Base-by-base conservation (phyloP, 345 rosid species). In the Melastoma malabathricum region DNA sequence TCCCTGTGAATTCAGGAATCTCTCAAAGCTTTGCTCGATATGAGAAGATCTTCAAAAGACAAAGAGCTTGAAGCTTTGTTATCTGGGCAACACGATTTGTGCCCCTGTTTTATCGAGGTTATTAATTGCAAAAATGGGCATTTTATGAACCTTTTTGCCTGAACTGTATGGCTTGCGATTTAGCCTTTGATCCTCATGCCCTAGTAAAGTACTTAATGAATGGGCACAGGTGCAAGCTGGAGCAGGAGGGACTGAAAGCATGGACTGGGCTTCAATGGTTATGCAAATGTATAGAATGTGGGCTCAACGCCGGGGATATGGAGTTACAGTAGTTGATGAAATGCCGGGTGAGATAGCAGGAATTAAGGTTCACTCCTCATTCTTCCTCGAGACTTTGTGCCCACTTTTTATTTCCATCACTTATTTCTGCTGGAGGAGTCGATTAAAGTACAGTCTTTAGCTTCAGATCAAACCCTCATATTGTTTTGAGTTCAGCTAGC, bases 161-260 rank as follows among this genome's bases (percentile, higher is more conserved):
- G 38, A 4, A 1, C 38, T 29, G 38, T 29, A 29, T 29, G 38
- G 9, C 38, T 10, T 29, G 8, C 9, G 38, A 4, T 29, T 20
- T 39, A 9, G 16, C 6, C n/a, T 13, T 5, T 44, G 13, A 16
- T 46, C 9, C 39, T 12, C 50, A 20, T 47, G 25, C 41, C 13
- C 41, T 46, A 59, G 23, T 58, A 13, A 29, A 29, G 43, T 41
- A 27, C 54, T 57, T 39, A 5, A 23, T 16, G 3, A 51, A 12
- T 51, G 43, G 31, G 27, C 49, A 20, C 61, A 87, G 98, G 96
- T 92, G 44, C 98, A 92, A 74, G 95, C 93, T 44, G 96, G 98
- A 64, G 96, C 93, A 18, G 98, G 98, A 27, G 96, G 98, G 61
- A 92, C 98, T 14, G 98, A 92, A 68, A 84, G 98, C 76, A 92